Conservation (phyloP, 345 rosid species). For the Hypericum perforatum region DNA sequence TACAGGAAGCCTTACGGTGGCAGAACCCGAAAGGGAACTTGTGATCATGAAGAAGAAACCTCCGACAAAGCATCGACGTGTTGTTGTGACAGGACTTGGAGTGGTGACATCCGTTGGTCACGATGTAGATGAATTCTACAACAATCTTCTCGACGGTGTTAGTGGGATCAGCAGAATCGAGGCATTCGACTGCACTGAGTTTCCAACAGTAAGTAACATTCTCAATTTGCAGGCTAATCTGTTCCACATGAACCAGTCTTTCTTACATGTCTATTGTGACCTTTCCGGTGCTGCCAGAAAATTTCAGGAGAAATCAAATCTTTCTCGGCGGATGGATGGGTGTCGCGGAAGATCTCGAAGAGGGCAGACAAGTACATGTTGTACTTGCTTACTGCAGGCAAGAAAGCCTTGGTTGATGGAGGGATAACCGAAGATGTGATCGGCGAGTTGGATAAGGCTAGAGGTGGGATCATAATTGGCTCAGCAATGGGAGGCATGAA, state of each 20-base stretch:
- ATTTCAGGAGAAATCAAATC: slow-evolving; percentile 91
- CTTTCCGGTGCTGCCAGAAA: slow-evolving; percentile 31
- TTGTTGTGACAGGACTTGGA: slow-evolving; percentile 96
- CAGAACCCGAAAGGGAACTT: slow-evolving; percentile 43
- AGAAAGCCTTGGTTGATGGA: slow-evolving; percentile 89
- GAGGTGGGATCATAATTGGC: slow-evolving; percentile 89
- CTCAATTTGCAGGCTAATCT: slow-evolving; percentile 1
- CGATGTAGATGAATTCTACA: slow-evolving; percentile 61
- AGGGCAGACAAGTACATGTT: slow-evolving; percentile 96
- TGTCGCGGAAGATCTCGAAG: slow-evolving; percentile 76
- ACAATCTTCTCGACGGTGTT: slow-evolving; percentile 73
- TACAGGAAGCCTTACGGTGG: slow-evolving; percentile 52
- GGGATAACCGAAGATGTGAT: slow-evolving; percentile 69
- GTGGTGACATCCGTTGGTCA: slow-evolving; percentile 79
- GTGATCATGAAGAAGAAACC: slow-evolving; percentile 43
- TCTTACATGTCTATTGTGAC: slow-evolving; percentile 7
- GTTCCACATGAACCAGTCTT: slow-evolving; percentile 9
- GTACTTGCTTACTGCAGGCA: slow-evolving; percentile 85
- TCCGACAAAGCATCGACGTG: slow-evolving; percentile 52
- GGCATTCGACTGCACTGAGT: slow-evolving; percentile 70
- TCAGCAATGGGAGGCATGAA: slow-evolving; percentile 94
- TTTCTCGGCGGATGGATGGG: slow-evolving; percentile 79
- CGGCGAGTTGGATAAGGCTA: slow-evolving; percentile 64
- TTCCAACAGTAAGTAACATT: slow-evolving; percentile 54
- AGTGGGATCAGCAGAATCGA: slow-evolving; percentile 88